Base-by-base conservation (phyloP, 2,329 filamentous ascomycete genomes). In the Aspergillus jensenii region DNA sequence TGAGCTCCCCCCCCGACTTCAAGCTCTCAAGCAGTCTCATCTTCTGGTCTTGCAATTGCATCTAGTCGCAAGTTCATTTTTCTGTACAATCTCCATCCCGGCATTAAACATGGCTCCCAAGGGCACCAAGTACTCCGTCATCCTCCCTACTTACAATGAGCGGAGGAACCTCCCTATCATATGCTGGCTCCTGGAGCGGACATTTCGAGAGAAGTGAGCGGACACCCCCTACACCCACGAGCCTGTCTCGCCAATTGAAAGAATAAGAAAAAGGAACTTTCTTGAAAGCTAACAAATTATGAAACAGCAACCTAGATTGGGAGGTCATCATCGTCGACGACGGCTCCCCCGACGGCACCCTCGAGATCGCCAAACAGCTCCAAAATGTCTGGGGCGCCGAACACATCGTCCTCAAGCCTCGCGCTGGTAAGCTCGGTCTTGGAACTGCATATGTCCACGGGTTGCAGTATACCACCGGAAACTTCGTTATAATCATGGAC, bases 401-500 rank as follows among this genome's bases (percentile, higher is more conserved):
- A 46, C 90, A 89, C 77, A 88, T 99, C 73, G 73, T 90, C 66
- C 88, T 99, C 65, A 90, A 95, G 79, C 85, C 91, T 23, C 93
- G 96, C 71, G 85, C 91, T 43, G 96, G 96, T 73, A 99, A 98
- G 81, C 90, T 97, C 40, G 93, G 93, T n/a, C 88, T 98, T 50
- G 93, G 93, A 67, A 97, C 93, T 3, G 93, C 93, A 49, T 98
- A 98, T 79, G 91, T 97, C 40, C 93, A 97, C 78, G 93, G 93
- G 52, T 84, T 99, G 60, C 86, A 96, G 75, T 98, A 90, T 74
- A 89, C 84, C 23, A 92, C 87, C 21, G 95, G 95, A 69, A 97
- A 96, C 84, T 98, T 87, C 73, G 91, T 99, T 74, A 91, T 99
- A 82, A 99, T 99, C 84, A 99, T 99, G 95, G 95, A 99, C 81